Conservation (phyloP, 352 stramenopile genomes). For the Pythium plurisporium region DNA sequence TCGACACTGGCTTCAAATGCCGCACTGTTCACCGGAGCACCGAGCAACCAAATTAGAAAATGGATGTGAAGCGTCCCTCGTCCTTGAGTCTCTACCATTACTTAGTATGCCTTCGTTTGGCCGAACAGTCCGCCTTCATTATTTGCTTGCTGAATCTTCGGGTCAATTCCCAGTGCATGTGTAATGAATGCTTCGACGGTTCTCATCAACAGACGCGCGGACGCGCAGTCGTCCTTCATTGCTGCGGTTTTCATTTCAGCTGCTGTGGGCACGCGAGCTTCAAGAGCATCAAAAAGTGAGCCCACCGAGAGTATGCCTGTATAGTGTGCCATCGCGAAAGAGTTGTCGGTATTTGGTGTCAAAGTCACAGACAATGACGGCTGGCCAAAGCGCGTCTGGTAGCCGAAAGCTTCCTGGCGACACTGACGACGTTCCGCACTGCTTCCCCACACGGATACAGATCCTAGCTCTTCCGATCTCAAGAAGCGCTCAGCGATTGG, state of each 20-base stretch:
- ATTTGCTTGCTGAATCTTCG: background rate
- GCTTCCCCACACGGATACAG: constrained; percentile 18
- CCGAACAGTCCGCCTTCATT: constrained; percentile 9
- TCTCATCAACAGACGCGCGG: constrained; percentile 14
- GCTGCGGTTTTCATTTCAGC: constrained; percentile 6
- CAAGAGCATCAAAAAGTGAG: constrained; percentile 9
- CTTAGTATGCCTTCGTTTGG: constrained; percentile 9
- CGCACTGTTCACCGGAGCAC: background rate
- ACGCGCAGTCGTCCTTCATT: constrained; percentile 17
- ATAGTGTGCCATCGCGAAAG: constrained; percentile 15
- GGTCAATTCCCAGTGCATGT: constrained; percentile 11
- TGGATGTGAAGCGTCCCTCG: constrained; percentile 15
- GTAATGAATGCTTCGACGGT: constrained; percentile 15
- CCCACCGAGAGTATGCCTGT: constrained; percentile 6
- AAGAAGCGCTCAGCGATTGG: constrained; percentile 1
- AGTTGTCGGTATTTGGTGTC: constrained; percentile 19
- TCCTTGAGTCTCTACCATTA: constrained; percentile 16
- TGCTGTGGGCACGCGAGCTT: constrained; percentile 1
- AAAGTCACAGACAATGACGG: constrained; percentile 18
- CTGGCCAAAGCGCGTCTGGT: constrained; percentile 15
- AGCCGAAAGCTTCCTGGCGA: constrained; percentile 18
- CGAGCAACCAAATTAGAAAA: constrained; percentile 9
- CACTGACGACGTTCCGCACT: constrained; percentile 15
- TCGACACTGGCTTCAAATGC: background rate
- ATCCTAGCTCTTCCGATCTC: constrained; percentile 13